Percentiles rank a stretch among this genome's conserved stretches.
These are phyloP conservation scores for Lathyrus oleraceus DNA, from an alignment of 306 rosid genomes.

Conservation along the genomic window DNA sequence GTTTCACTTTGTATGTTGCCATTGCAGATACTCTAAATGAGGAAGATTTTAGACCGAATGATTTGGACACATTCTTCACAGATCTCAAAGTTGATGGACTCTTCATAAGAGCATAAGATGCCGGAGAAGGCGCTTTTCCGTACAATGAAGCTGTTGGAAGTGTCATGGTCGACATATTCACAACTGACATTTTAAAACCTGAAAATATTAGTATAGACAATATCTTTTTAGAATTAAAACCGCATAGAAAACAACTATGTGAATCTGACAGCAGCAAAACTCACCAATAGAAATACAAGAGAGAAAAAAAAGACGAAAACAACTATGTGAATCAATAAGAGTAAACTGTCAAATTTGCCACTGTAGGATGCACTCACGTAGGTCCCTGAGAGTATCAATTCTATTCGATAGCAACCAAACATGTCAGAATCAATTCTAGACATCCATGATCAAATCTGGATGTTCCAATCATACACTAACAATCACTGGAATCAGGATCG, in stretches of 20 bases:
- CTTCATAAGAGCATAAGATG: slow-evolving; percentile 41
- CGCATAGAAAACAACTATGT: slow-evolving; percentile 3
- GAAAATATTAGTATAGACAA: slow-evolving; percentile 4
- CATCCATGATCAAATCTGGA: no score
- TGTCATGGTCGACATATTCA: slow-evolving; percentile 41
- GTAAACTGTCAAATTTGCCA: no score
- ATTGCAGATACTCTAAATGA: slow-evolving; percentile 54
- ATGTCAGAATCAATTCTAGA: no score
- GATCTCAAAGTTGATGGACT: slow-evolving; percentile 41
- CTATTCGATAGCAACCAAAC: no score
- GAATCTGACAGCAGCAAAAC: background rate
- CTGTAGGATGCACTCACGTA: no score
- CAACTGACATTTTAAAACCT: slow-evolving; percentile 43
- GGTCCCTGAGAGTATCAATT: no score
- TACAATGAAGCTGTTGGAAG: slow-evolving; percentile 41
- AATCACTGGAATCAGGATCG: background rate
- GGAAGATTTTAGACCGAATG: slow-evolving; percentile 57
- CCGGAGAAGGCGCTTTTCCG: slow-evolving; percentile 27
- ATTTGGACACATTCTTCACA: slow-evolving; percentile 45
- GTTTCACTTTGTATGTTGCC: slow-evolving; percentile 62
- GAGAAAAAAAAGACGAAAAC: background rate
- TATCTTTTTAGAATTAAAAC: background rate
- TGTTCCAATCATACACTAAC: background rate
- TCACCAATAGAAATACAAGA: background rate
- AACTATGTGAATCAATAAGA: background rate